Evolutionary conservation across 2,329 filamentous ascomycete genomes (phyloP).

Genomic region (Lachnellula occidentalis): DNA sequence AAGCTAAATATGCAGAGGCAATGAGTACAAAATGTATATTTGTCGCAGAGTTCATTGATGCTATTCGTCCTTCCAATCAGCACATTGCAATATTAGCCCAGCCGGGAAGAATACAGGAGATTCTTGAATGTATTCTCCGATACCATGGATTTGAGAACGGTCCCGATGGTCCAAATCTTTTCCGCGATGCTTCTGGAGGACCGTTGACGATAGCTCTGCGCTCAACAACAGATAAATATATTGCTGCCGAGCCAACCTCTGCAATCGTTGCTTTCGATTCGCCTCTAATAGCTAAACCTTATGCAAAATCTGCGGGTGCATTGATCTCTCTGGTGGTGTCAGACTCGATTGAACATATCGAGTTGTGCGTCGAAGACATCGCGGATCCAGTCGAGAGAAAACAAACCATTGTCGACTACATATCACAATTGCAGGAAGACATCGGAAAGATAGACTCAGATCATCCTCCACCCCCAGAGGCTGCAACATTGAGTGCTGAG

Average conservation of each 20-base stretch:
- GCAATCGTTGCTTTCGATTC: constrained; percentile 10
- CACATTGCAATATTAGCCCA: constrained; percentile 50
- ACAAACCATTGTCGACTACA: constrained; percentile 19
- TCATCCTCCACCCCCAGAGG: constrained; percentile 18
- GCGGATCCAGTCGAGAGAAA: constrained; percentile 18
- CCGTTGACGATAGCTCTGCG: constrained; percentile 22
- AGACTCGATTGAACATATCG: constrained; percentile 30
- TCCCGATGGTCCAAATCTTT: constrained; percentile 27
- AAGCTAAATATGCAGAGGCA: constrained; percentile 47
- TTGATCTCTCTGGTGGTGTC: constrained; percentile 24
- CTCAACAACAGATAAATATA: constrained; percentile 16
- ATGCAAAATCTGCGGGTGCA: constrained; percentile 9
- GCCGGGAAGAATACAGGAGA: constrained; percentile 43
- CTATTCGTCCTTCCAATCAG: constrained; percentile 38
- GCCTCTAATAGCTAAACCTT: neutral
- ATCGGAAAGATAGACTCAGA: constrained; percentile 18
- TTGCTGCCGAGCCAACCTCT: constrained; percentile 8
- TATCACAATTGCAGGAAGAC: constrained; percentile 19
- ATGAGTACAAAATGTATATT: constrained; percentile 58
- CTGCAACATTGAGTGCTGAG: constrained; percentile 21
- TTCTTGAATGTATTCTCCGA: constrained; percentile 46
- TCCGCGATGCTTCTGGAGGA: constrained; percentile 16
- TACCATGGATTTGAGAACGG: constrained; percentile 33
- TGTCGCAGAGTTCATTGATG: constrained; percentile 48
- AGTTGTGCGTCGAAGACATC: constrained; percentile 20